Evolutionary conservation across 768 basidiomycete species (phyloP), one percentile per base, ranked within the genome.

Genomic region (Cystofilobasidium ferigula): DNA sequence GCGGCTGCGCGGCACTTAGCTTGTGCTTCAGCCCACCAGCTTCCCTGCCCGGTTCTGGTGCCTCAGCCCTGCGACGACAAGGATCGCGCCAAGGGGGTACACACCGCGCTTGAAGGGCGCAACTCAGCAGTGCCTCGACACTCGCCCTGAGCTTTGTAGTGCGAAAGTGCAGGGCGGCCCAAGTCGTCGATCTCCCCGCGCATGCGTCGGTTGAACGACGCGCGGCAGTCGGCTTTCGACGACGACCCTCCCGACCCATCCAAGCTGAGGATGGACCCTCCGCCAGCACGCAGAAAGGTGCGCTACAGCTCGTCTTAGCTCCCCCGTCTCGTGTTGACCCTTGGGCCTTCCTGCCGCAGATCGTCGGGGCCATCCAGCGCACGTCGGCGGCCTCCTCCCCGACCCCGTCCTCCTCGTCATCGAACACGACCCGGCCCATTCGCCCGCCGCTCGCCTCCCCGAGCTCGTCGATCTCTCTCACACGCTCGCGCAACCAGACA

Each of bases 361-460:
- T 54, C 51, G 51, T 54, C 28, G 51, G 51, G 51, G 26, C 28
- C 30, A 54, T 54, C 30, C 51, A 54, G 20, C 51, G 51, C 18
- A 32, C 51, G 28, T 4, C 51, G 51, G 14, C 26, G 28, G n/a
- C 48, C 24, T 8, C 51, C 51, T 54, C 51, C 28, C 30, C 45
- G 22, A 47, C 51, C 28, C 51, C 26, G 3, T 54, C 51, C 51
- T 54, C 51, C 51, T 30, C 51, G 14, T 2, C 5, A 13, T 54
- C 51, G 14, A 20, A 5, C 26, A 24, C 28, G 2, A 4, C 51
- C n/a, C 51, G 51, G 9, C 51, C 51, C 10, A 16, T 32, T 6
- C 51, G 51, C 14, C 51, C 51, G 10, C 28, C 51, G 1, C 30
- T 54, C 3, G 26, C 51, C 3, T 14, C 51, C 5, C 20, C 26